A percentile compares a stretch with the other conserved stretches of the same genome.
phyloP scores from a whole-genome alignment of 345 rosid genomes.

The Corchorus olitorius region DNA sequence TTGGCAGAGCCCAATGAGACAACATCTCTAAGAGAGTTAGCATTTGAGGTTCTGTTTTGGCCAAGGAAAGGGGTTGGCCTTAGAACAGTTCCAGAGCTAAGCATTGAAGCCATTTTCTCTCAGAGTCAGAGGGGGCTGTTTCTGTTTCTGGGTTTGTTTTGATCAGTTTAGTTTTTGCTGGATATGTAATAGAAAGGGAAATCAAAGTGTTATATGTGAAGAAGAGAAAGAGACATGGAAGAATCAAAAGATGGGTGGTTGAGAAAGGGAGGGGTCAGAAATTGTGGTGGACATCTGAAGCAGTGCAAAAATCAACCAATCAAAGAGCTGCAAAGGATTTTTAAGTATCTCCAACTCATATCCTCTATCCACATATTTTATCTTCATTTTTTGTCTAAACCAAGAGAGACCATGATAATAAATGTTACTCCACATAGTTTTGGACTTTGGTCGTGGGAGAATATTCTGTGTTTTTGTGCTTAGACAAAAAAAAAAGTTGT shows the following conservation, averaged over 20 bases:
- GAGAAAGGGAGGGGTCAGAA: constrained; percentile 20
- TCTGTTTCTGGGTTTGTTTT: constrained; percentile 17
- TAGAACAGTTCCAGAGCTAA: constrained; percentile 68
- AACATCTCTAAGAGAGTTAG: constrained; percentile 69
- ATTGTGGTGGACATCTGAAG: constrained; percentile 46
- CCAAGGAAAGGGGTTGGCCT: constrained; percentile 75
- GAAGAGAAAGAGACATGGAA: constrained; percentile 22
- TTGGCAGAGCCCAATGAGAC: constrained; percentile 65
- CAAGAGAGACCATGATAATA: no score
- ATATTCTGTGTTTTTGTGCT: neutral
- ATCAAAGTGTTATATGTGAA: constrained; percentile 20
- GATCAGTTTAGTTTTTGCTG: constrained; percentile 13
- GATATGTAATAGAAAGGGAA: constrained; percentile 19
- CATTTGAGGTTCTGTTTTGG: constrained; percentile 48
- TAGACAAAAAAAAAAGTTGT: neutral
- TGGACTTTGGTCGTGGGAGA: neutral
- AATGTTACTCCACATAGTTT: neutral
- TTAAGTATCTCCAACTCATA: constrained; percentile 55
- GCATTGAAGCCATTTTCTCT: constrained; percentile 51
- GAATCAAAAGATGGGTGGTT: constrained; percentile 33
- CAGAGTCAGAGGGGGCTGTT: neutral
- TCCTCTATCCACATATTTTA: constrained; percentile 65
- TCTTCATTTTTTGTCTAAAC: constrained; percentile 7
- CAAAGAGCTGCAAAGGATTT: constrained; percentile 57
- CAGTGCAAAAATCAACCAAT: constrained; percentile 53